Conservation (phyloP, 306 rosid species). For the Arachis stenosperma region DNA sequence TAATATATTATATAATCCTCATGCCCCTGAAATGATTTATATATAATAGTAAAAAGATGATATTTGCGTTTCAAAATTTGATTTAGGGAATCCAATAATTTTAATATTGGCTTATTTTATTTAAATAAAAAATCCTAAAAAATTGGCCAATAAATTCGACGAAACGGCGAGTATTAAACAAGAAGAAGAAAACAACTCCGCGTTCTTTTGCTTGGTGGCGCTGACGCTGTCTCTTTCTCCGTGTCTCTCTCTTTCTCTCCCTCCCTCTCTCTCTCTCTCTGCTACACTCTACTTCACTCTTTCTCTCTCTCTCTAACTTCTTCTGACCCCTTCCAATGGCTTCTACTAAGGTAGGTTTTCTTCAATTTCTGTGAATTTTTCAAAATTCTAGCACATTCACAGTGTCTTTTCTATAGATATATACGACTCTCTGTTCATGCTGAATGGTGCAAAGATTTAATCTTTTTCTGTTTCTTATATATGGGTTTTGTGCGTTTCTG, state of each 20-base stretch:
- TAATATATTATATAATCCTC: too few species aligned
- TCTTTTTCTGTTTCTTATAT: not conserved
- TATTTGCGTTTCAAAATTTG: too few species aligned
- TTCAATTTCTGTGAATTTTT: constrained; percentile 18
- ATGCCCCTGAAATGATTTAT: too few species aligned
- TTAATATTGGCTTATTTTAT: too few species aligned
- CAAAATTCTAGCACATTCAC: not conserved
- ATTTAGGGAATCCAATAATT: too few species aligned
- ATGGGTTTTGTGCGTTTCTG: constrained; percentile 2
- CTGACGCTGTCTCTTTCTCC: not conserved
- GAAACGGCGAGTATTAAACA: too few species aligned
- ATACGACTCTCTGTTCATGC: not conserved
- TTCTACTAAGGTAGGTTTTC: constrained; percentile 42
- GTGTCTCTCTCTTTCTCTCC: not conserved
- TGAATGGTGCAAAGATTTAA: not conserved
- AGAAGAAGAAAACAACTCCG: not conserved
- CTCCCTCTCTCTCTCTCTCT: constrained; percentile 4
- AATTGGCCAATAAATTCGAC: too few species aligned
- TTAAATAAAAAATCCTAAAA: too few species aligned
- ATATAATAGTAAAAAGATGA: too few species aligned
- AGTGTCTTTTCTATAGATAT: not conserved
- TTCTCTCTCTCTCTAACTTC: not conserved
- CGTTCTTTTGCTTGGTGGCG: not conserved
- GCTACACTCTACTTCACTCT: not conserved
- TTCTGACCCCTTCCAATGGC: constrained; percentile 39